These are phyloP conservation scores for Cucurbita maxima DNA, from an alignment of 306 rosid genomes.

Conservation along the genomic window DNA sequence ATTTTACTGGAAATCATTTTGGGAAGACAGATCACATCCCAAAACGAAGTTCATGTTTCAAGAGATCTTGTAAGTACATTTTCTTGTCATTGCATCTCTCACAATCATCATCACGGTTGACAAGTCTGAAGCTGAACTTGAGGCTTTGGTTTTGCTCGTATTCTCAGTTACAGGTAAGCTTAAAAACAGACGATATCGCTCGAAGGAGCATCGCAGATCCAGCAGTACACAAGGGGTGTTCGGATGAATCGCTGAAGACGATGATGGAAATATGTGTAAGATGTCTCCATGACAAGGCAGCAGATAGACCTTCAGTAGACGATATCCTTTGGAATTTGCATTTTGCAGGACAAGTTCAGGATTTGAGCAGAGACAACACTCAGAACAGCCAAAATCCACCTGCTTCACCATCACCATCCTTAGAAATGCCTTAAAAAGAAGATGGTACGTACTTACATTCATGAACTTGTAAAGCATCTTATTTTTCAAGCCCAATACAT, in stretches of 20 bases:
- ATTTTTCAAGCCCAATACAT: not conserved
- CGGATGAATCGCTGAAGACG: constrained; percentile 57
- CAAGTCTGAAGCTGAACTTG: not conserved
- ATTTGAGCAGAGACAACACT: constrained; percentile 32
- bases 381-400: constrained; percentile 28
- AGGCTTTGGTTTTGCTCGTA: not conserved
- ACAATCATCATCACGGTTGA: not conserved
- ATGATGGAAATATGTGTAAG: constrained; percentile 84
- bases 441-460: not conserved
- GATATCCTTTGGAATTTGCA: constrained; percentile 92
- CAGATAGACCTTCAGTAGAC: constrained; percentile 69
- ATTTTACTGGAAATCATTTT: constrained; percentile 69
- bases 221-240: constrained; percentile 65
- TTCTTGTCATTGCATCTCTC: not conserved
- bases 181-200: constrained; percentile 45
- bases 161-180: constrained; percentile 65
- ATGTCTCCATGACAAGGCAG: constrained; percentile 42
- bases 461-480: not conserved
- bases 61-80: constrained; percentile 73
- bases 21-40: constrained; percentile 75
- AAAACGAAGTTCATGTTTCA: constrained; percentile 60
- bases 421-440: not conserved
- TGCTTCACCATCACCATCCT: constrained; percentile 20
- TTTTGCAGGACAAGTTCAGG: constrained; percentile 87
- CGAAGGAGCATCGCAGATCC: constrained; percentile 76